Evolutionary conservation across 2,329 filamentous ascomycete genomes (phyloP), one percentile per base, ranked within the genome.

Genomic region (Mariannaea sp.): DNA sequence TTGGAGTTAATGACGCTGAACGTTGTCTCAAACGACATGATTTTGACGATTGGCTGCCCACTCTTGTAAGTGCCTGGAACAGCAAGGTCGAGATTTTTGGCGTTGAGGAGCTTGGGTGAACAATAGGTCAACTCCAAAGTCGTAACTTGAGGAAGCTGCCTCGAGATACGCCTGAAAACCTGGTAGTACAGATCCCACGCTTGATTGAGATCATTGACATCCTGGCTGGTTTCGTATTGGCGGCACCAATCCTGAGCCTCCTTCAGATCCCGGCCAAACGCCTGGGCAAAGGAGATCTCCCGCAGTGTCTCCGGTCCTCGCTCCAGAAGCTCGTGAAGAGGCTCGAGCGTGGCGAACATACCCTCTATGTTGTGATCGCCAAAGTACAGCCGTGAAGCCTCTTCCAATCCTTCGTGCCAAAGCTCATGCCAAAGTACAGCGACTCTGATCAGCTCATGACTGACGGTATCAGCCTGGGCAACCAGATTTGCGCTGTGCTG

Each of bases 161-260:
- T 85, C 41, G 89, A 89, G 69, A 99, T 97, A 69, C 95, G 90
- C 56, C 92, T 86, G 84, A 99, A 99, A 1, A 97, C 94, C 61
- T 96, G 92, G 73, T 99, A 99, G 74, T 99, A 99, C 12, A 99
- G 83, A 73, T 99, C 95, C 94, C 94, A 99, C 6, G 94, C 94
- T 73, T 96, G 92, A 68, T 97, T 99, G 39, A 99, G 83, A 70
- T 99, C 95, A 41, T 90, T 93, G 56, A 94, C 86, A 68, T 99
- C 94, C 44, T 87, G 82, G n/a, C 90, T 94, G 33, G 85, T 84
- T 65, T 90, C 88, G 74, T 96, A 99, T 47, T 95, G 90, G 57
- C 90, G 87, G 71, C 94, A 99, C 88, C 94, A 99, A 63, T 97
- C 92, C 56, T 91, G 88, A 7, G 94, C 95, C 73, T 99, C 95